Base-by-base conservation (phyloP, 768 basidiomycete genomes). In the Cyathus striatus region DNA sequence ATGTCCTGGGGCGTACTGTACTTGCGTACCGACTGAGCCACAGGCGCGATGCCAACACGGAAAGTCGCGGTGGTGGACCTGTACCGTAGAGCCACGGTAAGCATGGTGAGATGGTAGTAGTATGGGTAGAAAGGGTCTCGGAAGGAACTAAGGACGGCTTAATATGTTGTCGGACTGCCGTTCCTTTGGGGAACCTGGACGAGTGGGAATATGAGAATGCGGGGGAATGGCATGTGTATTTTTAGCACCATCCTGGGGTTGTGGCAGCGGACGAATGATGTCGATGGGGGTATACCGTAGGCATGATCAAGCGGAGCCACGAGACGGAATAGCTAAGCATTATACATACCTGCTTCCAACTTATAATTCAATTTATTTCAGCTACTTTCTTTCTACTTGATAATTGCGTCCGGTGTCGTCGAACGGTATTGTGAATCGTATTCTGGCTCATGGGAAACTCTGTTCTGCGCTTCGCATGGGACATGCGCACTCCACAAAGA, bases 1-100 rank as follows among this genome's bases (percentile, higher is more conserved):
- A 51, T 49, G 43, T 66, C 62, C 5, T 56, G 41, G 10, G 66
- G 61, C 5, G 58, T 56, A 38, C 69, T 67, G 45, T 69, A 71
- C 32, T 53, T 55, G 46, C 65, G 55, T 24, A 47, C 44, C 6
- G 25, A 22, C 1, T 45, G 39, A 22, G 51, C 41, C 22, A 52
- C 41, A 37, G 51, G 42, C 36, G 54, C 43, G n/a, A n/a, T n/a
- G 33, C 53, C 36, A 9, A 57, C 42, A 32, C 56, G 59, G 38
- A 60, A 41, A 34, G 43, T 42, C 18, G 41, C 39, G 21, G 52
- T 38, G 34, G 48, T 52, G 10, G 55, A 42, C 43, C 55, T 46
- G 48, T 56, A 58, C 40, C 21, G 25, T 16, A 37, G 26, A n/a
- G 23, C 18, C 17, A 38, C 21, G 38, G 25, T 26, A 21, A 38